These are phyloP conservation scores for Exophiala xenobiotica DNA, from an alignment of 2,329 filamentous ascomycete genomes.

Conservation along the genomic window DNA sequence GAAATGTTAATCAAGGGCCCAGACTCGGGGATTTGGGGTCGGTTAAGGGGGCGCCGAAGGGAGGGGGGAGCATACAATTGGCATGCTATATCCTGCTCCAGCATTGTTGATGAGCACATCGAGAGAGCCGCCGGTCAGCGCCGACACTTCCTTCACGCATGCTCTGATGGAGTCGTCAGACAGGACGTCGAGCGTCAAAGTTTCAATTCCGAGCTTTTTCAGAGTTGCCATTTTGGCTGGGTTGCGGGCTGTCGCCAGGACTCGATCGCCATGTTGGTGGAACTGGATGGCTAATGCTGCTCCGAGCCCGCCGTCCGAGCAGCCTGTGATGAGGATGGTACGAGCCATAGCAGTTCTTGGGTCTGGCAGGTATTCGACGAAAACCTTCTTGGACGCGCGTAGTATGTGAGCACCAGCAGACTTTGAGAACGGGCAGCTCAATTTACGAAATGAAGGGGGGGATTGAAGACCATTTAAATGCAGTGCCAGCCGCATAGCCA, in stretches of 20 bases:
- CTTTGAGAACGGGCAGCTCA: too few relatives aligned
- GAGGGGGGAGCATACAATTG: slow-evolving; percentile 25
- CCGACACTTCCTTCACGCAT: slow-evolving; percentile 24
- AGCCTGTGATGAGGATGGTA: slow-evolving; percentile 35
- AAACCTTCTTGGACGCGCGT: too few relatives aligned
- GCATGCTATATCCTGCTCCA: slow-evolving; percentile 36
- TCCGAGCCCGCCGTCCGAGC: slow-evolving; percentile 58
- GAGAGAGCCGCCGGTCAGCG: slow-evolving; percentile 30
- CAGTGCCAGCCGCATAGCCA: too few relatives aligned
- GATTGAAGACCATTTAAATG: too few relatives aligned
- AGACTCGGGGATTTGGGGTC: background rate
- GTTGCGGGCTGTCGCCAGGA: slow-evolving; percentile 53
- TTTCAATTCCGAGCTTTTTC: slow-evolving; percentile 31
- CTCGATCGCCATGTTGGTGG: slow-evolving; percentile 51
- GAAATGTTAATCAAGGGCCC: background rate
- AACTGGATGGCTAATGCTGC: slow-evolving; percentile 60
- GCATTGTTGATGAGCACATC: slow-evolving; percentile 49
- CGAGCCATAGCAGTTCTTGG: slow-evolving; percentile 16
- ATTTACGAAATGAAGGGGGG: too few relatives aligned
- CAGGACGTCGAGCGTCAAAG: slow-evolving; percentile 36
- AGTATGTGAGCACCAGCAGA: too few relatives aligned
- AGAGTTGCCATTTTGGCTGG: slow-evolving; percentile 34
- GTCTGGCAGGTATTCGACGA: too few relatives aligned
- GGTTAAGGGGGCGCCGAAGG: background rate
- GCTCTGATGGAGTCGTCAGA: slow-evolving; percentile 34